A percentile compares a stretch with the other conserved stretches of the same genome.
Evolutionary conservation across 768 basidiomycete species (phyloP).

Genomic region (Rhodotorula kratochvilovae): DNA sequence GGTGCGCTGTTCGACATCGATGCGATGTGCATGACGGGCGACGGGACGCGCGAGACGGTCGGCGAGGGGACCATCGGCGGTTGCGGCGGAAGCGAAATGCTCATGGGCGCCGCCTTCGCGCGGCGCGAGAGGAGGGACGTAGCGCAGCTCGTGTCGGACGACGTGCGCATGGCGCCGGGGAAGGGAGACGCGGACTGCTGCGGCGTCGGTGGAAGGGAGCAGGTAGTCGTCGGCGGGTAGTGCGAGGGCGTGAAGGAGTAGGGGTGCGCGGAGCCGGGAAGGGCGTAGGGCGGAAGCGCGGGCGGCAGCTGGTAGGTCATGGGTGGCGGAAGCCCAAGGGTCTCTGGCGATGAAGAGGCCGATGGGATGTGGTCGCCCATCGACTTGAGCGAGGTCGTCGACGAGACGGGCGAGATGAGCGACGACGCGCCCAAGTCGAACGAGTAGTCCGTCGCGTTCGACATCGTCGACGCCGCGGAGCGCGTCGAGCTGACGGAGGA

Average conservation of each 20-base stretch:
- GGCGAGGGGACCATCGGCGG: neutral
- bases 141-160: neutral
- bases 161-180: neutral
- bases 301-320: conserved; percentile 3
- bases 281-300: neutral
- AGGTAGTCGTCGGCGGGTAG: neutral
- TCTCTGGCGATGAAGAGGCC: neutral
- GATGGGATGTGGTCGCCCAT: neutral
- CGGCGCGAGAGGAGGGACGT: conserved; percentile 17
- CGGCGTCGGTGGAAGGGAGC: neutral
- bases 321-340: conserved; percentile 4
- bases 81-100: conserved; percentile 6
- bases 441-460: conserved; percentile 12
- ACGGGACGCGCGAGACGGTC: neutral
- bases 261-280: neutral
- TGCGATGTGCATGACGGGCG: neutral
- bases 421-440: conserved; percentile 9
- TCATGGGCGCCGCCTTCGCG: conserved; percentile 12
- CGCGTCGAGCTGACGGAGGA: conserved; percentile 6
- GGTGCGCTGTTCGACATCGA: conserved; percentile 10
- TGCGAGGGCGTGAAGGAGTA: neutral
- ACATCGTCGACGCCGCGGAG: conserved; percentile 5
- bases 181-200: neutral
- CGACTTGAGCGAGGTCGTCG: conserved; percentile 14
- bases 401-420: conserved; percentile 20